phyloP scores from a whole-genome alignment of 2,329 filamentous ascomycete genomes.

The Setomelanomma holmii region DNA sequence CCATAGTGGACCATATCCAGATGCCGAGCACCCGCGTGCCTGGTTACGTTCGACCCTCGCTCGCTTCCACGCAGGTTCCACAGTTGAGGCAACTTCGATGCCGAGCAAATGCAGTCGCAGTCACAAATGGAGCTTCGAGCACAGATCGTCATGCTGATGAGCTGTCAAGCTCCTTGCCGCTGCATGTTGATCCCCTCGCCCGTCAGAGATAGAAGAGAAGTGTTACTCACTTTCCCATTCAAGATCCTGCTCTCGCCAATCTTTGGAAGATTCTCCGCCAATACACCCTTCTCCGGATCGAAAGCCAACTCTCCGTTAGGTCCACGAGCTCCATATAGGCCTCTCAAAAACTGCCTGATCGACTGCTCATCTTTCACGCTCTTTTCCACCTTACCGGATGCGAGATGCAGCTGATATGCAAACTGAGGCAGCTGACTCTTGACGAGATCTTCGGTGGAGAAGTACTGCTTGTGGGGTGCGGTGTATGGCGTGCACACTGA shows the following conservation, averaged over 20 bases:
- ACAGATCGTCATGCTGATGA: neutral
- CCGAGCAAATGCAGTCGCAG: neutral
- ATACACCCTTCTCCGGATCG: constrained; percentile 65
- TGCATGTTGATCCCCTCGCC: neutral
- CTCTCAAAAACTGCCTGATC: constrained; percentile 73
- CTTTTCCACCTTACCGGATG: constrained; percentile 63
- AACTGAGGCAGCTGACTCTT: constrained; percentile 70
- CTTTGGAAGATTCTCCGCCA: constrained; percentile 67
- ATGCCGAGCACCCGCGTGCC: neutral
- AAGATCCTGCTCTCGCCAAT: constrained; percentile 67
- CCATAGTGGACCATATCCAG: neutral
- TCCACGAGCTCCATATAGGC: constrained; percentile 72
- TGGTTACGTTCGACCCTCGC: neutral
- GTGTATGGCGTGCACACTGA: constrained; percentile 77
- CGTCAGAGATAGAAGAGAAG: neutral
- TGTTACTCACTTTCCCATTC: constrained; percentile 61
- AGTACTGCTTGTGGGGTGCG: constrained; percentile 61
- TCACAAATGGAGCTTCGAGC: neutral
- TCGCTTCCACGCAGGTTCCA: neutral
- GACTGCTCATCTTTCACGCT: constrained; percentile 62
- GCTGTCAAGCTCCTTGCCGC: neutral
- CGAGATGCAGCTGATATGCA: constrained; percentile 83
- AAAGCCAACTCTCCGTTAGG: constrained; percentile 66
- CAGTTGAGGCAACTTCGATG: neutral
- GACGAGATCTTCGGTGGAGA: constrained; percentile 67